Conservation (phyloP, 1,284 basidiomycete species). For the Ustilago cynodontis region DNA sequence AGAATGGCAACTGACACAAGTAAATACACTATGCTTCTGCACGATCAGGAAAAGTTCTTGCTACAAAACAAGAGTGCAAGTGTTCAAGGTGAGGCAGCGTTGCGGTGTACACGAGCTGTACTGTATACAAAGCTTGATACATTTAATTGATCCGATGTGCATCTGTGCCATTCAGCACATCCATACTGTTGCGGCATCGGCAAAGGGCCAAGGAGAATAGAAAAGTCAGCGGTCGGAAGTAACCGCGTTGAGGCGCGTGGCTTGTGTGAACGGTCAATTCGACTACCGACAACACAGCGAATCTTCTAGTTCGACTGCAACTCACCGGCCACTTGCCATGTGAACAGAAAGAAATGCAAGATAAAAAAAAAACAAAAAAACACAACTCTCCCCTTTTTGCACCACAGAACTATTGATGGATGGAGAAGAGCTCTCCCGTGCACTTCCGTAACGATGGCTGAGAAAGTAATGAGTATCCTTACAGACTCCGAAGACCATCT, state of each 20-base stretch:
- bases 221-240: constrained; percentile 8
- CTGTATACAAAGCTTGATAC: too few species aligned
- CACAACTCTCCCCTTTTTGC: too few species aligned
- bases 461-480: too few species aligned
- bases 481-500: too few species aligned
- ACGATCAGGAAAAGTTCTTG: neutral
- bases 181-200: neutral
- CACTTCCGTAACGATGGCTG: neutral
- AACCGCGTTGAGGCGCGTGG: constrained; percentile 10
- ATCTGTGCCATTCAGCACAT: too few species aligned
- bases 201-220: too few species aligned
- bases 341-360: neutral
- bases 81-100: neutral
- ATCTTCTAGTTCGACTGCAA: neutral
- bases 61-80: neutral
- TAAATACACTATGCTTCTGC: neutral
- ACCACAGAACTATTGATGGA: too few species aligned
- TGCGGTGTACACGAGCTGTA: too few species aligned
- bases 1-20: neutral
- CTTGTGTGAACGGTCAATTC: constrained; percentile 11
- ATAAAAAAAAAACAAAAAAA: neutral
- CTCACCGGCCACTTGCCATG: neutral
- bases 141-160: too few species aligned
- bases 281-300: neutral
- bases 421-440: neutral